A percentile compares a stretch with the other conserved stretches of the same genome.
phyloP scores from a whole-genome alignment of 192 early-diverging fungal genomes.

The Umbelopsis ramanniana region DNA sequence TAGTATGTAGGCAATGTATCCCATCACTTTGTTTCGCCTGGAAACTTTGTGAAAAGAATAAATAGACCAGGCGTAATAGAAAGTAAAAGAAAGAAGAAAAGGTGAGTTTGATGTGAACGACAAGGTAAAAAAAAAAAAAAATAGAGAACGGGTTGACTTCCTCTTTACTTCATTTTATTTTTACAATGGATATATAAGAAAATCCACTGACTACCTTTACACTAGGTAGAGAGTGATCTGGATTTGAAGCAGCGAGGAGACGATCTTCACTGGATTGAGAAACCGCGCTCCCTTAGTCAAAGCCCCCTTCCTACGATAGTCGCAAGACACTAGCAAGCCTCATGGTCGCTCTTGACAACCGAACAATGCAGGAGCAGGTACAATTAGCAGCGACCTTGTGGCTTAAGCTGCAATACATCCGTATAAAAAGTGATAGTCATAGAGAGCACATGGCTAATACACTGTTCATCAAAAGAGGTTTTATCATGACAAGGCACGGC shows the following conservation, averaged over 20 bases:
- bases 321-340: constrained; percentile 18
- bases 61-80: neutral
- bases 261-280: constrained; percentile 21
- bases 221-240: neutral
- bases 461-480: too few relatives aligned
- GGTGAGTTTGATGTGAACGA: neutral
- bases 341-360: constrained; percentile 19
- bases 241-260: constrained; percentile 19
- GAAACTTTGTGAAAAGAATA: constrained; percentile 15
- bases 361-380: constrained; percentile 7
- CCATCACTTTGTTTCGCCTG: constrained; percentile 24
- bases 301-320: constrained; percentile 15
- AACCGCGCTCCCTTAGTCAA: constrained; percentile 15
- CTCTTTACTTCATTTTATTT: neutral
- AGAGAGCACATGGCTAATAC: too few relatives aligned
- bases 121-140: too few relatives aligned
- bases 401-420: neutral
- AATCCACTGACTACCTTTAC: neutral
- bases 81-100: neutral
- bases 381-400: neutral
- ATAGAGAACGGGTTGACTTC: too few relatives aligned
- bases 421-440: neutral
- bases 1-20: constrained; percentile 16
- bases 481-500: too few relatives aligned
- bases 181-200: neutral